Conservation (phyloP, 106 monocot genomes). For the Vanilla planifolia region DNA sequence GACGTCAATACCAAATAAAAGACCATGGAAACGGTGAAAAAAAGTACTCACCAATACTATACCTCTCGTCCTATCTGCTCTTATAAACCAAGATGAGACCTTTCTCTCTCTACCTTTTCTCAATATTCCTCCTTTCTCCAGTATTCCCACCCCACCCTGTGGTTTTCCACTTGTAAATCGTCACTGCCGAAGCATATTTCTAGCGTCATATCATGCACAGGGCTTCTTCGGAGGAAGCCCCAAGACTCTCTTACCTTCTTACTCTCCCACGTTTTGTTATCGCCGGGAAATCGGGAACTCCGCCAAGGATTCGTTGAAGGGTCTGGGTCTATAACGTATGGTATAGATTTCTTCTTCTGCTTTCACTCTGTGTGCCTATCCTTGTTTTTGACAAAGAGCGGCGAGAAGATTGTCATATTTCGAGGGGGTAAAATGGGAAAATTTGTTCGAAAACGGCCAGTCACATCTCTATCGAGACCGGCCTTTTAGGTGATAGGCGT, state of each 20-base stretch:
- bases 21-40: not conserved
- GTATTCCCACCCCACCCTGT: not conserved
- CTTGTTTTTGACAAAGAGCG: not conserved
- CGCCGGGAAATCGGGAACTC: not conserved
- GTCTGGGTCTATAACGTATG: too few species aligned
- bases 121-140: not conserved
- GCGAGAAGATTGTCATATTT: not conserved
- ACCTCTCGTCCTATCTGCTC: not conserved
- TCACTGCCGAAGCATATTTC: not conserved
- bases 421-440: slow-evolving; percentile 3
- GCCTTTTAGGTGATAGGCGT: not conserved
- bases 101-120: too few species aligned
- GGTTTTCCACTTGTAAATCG: not conserved
- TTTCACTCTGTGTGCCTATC: not conserved
- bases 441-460: not conserved
- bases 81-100: too few species aligned
- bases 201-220: not conserved
- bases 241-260: not conserved
- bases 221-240: not conserved
- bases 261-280: not conserved
- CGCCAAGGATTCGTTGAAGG: not conserved
- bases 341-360: not conserved
- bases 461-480: not conserved
- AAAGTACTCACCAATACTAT: not conserved
- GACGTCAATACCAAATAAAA: too few species aligned